Evolutionary conservation across 768 basidiomycete genomes (phyloP), one percentile per base, ranked within the genome.

Genomic region (Crassisporium funariophilum): DNA sequence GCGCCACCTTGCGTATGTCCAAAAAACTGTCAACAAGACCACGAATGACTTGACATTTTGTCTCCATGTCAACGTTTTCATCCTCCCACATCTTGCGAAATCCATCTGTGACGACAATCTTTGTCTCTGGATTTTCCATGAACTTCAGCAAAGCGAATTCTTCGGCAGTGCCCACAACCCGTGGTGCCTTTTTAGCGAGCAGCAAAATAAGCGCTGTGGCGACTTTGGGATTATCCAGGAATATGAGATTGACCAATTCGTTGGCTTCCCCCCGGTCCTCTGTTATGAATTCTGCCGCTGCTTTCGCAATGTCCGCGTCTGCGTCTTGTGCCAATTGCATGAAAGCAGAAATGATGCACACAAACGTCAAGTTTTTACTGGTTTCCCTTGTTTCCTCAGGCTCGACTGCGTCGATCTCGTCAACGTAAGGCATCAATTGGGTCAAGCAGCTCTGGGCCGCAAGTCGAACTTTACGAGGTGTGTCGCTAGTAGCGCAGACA

Each of bases 141-240:
- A 42, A 23, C 21, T 40, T 49, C 20, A 56, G 16, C 13, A 56
- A 20, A 15, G 47, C 52, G 27, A 35, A 56, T 27, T 56, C 52
- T 16, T 22, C 27, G 13, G 52, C 36, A 9, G 20, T 33, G 8
- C 55, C 55, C 4, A 56, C 35, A 19, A 21, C 29, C 4, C 44
- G n/a, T 3, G 35, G 41, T 2, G 13, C 25, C 21, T 56, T 56
- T n/a, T 19, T 43, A 4, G 44, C 42, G 15, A 56, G 40, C 11
- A 25, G 44, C 5, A 47, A 20, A 12, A 48, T 35, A 11, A 55
- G 20, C 5, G 50, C 11, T 12, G 20, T 19, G 6, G 34, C 36
- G 11, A 49, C 46, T 6, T 47, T 33, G 6, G 37, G 20, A 15
- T 48, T 21, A 5, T 40, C 36, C 13, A 31, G 16, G n/a, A 51